Conservation (phyloP, 2,329 filamentous ascomycete genomes). For the Gaeumannomyces sp. region DNA sequence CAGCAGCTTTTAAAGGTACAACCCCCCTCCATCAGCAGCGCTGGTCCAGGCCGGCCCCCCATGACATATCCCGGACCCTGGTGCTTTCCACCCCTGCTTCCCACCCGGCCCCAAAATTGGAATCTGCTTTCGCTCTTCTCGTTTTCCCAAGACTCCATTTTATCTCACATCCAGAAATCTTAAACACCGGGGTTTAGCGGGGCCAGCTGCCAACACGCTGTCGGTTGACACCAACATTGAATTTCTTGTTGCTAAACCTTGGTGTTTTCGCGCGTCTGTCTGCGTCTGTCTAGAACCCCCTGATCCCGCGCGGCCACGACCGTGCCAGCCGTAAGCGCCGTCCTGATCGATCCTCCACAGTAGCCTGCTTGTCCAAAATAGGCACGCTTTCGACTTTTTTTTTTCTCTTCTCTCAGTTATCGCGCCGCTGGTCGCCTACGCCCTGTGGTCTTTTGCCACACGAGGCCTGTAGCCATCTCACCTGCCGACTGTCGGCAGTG, state of each 20-base stretch:
- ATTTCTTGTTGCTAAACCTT: not conserved
- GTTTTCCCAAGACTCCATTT: not conserved
- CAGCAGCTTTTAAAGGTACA: not conserved
- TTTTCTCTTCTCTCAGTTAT: not conserved
- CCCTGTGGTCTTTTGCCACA: not conserved
- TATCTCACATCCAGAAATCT: not conserved
- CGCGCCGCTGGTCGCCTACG: not conserved
- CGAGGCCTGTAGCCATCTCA: not conserved
- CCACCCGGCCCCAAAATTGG: not conserved
- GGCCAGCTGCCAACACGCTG: not conserved
- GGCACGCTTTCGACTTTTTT: not conserved
- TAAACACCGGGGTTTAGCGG: not conserved
- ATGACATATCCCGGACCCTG: not conserved
- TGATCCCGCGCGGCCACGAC: not conserved
- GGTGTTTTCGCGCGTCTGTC: not conserved
- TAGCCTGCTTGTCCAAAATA: too few relatives aligned
- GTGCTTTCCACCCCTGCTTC: not conserved
- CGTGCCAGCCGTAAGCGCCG: not conserved
- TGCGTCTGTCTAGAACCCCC: not conserved
- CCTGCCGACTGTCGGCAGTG: not conserved
- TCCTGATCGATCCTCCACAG: not conserved
- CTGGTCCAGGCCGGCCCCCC: not conserved
- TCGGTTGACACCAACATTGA: not conserved
- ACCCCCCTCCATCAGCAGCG: not conserved
- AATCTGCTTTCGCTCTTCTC: not conserved